Conservation (phyloP, 2,329 filamentous ascomycete species). For the Rhexocercosporidium sp. region DNA sequence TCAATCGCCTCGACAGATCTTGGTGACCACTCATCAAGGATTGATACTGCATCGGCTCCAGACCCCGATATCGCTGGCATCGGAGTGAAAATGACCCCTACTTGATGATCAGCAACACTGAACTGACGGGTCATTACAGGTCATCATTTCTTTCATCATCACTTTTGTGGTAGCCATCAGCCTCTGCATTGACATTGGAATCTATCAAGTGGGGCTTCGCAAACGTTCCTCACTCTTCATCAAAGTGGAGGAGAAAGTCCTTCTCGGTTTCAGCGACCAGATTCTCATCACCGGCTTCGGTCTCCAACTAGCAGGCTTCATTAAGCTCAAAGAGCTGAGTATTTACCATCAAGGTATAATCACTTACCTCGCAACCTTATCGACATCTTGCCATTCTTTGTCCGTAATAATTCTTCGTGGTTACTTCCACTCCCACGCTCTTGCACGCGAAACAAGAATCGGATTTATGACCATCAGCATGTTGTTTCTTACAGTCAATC, state of each 20-base stretch:
- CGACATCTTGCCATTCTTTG: neutral
- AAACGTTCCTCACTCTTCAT: too few species aligned
- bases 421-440: neutral
- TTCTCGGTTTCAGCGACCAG: slow-evolving; percentile 9
- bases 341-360: slow-evolving; percentile 2
- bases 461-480: too few species aligned
- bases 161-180: neutral
- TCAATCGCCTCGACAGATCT: neutral
- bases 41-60: neutral
- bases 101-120: neutral
- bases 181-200: neutral
- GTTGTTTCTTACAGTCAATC: too few species aligned
- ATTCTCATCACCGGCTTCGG: slow-evolving; percentile 1
- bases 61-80: slow-evolving; percentile 10
- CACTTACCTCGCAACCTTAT: neutral
- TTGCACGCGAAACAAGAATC: too few species aligned
- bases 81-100: neutral
- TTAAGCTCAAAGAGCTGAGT: neutral
- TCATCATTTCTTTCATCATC: neutral
- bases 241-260: neutral
- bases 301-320: neutral
- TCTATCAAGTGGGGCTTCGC: too few species aligned
- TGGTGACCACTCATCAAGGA: too few species aligned
- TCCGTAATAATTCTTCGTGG: neutral
- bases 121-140: neutral